Conservation (phyloP, 345 rosid species). For the Lepidium aucheri region DNA sequence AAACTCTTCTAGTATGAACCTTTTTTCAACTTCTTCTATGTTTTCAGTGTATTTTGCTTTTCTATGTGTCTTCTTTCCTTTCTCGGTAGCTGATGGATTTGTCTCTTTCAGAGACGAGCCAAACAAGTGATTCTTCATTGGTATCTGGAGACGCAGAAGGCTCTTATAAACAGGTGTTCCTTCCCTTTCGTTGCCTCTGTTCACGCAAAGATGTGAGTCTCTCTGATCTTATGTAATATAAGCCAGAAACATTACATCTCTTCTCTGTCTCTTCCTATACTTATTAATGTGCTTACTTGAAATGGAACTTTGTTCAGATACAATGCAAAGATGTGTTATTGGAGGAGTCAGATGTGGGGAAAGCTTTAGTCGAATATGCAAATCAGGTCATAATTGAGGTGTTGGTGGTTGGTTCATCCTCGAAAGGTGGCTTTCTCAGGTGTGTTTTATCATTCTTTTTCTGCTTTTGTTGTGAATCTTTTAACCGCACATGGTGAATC, state of each 20-base stretch:
- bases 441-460: constrained; percentile 13
- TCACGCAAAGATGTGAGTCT: constrained; percentile 73
- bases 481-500: background rate
- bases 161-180: constrained; percentile 58
- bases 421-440: constrained; percentile 78
- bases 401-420: constrained; percentile 55
- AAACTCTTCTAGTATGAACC: constrained; percentile 16
- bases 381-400: constrained; percentile 48
- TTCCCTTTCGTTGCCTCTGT: constrained; percentile 89
- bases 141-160: constrained; percentile 43
- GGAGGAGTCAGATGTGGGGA: constrained; percentile 70
- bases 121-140: constrained; percentile 28
- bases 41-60: background rate
- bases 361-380: constrained; percentile 58
- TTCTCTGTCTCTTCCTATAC: constrained; percentile 2
- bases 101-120: constrained; percentile 35
- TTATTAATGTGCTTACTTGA: background rate
- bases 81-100: background rate
- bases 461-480: background rate
- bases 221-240: background rate
- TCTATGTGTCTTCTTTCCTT: background rate
- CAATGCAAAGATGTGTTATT: constrained; percentile 69
- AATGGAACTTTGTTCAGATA: constrained; percentile 38
- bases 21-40: background rate
- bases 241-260: background rate